These are phyloP conservation scores for Sporothrix protearum DNA, from an alignment of 2,329 filamentous ascomycete species.

Conservation along the genomic window DNA sequence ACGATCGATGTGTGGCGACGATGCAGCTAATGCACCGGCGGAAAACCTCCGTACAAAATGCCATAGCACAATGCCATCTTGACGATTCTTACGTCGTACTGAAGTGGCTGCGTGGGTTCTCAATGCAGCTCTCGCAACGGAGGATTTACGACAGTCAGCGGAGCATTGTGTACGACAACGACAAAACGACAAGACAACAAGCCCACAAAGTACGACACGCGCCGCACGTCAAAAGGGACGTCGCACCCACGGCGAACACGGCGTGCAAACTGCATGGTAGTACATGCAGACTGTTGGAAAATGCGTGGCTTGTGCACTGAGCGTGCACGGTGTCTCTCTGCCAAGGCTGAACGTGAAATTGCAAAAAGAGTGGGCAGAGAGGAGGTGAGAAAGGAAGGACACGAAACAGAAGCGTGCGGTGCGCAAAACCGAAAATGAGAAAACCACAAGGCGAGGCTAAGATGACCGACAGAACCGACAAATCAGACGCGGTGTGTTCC, in stretches of 20 bases:
- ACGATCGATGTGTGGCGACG: background rate
- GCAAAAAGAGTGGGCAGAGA: background rate
- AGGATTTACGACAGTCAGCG: background rate
- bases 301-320: background rate
- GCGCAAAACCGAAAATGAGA: background rate
- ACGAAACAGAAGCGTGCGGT: background rate
- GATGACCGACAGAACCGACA: constrained; percentile 4
- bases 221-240: background rate
- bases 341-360: background rate
- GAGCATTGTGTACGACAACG: background rate
- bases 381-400: background rate
- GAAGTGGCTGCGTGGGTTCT: background rate
- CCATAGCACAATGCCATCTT: no score
- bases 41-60: background rate
- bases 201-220: no score
- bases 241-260: background rate
- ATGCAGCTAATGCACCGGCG: background rate
- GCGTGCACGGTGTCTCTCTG: background rate
- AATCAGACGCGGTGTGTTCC: constrained; percentile 9
- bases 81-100: background rate
- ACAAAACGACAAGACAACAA: background rate
- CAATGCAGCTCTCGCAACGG: background rate
- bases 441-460: background rate
- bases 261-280: background rate
- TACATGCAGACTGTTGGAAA: background rate